Conservation (phyloP, 2,329 filamentous ascomycete genomes). For the Penicillium sp. region DNA sequence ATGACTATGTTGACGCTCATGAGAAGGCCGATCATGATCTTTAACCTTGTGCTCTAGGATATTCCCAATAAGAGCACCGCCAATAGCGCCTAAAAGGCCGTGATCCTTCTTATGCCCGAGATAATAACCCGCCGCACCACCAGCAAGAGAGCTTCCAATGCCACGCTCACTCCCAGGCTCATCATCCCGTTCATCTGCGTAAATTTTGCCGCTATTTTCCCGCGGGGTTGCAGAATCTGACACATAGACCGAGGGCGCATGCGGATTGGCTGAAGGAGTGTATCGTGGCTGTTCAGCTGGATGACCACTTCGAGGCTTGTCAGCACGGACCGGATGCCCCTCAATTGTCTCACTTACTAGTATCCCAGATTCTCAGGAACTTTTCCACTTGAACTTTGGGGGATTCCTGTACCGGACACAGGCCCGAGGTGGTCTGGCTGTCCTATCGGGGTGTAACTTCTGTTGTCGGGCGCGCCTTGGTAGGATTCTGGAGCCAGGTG, state of each 20-base stretch:
- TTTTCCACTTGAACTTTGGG: conserved; percentile 29
- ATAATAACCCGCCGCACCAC: conserved; percentile 57
- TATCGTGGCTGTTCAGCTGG: conserved; percentile 18
- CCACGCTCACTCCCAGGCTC: conserved; percentile 52
- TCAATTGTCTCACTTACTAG: conserved; percentile 28
- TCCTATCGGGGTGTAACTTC: conserved; percentile 47
- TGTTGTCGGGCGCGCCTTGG: conserved; percentile 26
- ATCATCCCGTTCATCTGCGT: conserved; percentile 1
- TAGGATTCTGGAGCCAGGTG: conserved; percentile 29
- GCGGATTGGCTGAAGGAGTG: conserved; percentile 17
- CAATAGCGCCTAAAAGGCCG: conserved; percentile 57
- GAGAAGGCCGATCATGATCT: conserved; percentile 36
- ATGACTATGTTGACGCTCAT: conserved; percentile 16
- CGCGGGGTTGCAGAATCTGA: conserved; percentile 13
- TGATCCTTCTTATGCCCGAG: conserved; percentile 58
- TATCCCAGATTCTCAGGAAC: conserved; percentile 31
- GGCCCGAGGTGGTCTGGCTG: conserved; percentile 35
- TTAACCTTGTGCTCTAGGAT: conserved; percentile 57
- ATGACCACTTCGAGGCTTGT: conserved; percentile 11
- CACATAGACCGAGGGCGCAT: conserved; percentile 15
- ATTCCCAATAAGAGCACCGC: conserved; percentile 56
- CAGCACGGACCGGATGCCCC: background rate
- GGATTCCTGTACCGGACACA: conserved; percentile 47
- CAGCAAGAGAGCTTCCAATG: conserved; percentile 56
- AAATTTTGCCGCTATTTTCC: conserved; percentile 8